Evolutionary conservation across 2,329 filamentous ascomycete genomes (phyloP).

Genomic region (Sclerotinia borealis): DNA sequence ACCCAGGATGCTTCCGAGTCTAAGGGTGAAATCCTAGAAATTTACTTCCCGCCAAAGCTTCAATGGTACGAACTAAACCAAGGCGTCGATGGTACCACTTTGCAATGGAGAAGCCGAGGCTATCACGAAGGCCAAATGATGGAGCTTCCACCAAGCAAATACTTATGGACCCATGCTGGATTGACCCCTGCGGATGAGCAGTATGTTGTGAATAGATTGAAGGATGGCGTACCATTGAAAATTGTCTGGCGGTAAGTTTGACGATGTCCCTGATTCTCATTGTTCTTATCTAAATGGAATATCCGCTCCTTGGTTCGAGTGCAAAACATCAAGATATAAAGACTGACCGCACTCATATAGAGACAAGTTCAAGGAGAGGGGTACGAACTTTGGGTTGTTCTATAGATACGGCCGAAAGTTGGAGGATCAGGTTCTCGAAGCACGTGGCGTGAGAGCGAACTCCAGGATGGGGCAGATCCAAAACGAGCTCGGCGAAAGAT

Average conservation of each 20-base stretch:
- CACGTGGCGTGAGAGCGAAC: neutral
- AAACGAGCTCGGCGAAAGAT: neutral
- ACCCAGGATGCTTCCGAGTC: neutral
- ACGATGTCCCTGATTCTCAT: neutral
- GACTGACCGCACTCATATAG: neutral
- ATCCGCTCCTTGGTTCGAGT: neutral
- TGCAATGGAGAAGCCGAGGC: slow-evolving; percentile 8
- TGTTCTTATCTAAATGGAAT: neutral
- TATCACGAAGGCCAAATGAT: neutral
- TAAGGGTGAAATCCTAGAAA: neutral
- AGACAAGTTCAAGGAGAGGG: slow-evolving; percentile 10
- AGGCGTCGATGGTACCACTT: neutral
- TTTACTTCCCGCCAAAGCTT: slow-evolving; percentile 8
- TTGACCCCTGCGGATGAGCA: slow-evolving; percentile 8
- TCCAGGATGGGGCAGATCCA: slow-evolving; percentile 7
- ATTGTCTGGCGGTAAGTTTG: slow-evolving; percentile 9
- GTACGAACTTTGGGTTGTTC: neutral
- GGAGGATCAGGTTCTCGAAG: neutral
- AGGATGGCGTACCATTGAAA: slow-evolving; percentile 2
- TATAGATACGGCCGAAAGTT: neutral
- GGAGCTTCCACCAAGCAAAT: neutral
- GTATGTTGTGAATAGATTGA: neutral
- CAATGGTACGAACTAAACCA: slow-evolving; percentile 4
- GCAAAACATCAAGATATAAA: neutral
- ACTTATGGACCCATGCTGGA: slow-evolving; percentile 4